Conservation (phyloP, 495 filamentous ascomycete species). For the Xylaria palmicola region DNA sequence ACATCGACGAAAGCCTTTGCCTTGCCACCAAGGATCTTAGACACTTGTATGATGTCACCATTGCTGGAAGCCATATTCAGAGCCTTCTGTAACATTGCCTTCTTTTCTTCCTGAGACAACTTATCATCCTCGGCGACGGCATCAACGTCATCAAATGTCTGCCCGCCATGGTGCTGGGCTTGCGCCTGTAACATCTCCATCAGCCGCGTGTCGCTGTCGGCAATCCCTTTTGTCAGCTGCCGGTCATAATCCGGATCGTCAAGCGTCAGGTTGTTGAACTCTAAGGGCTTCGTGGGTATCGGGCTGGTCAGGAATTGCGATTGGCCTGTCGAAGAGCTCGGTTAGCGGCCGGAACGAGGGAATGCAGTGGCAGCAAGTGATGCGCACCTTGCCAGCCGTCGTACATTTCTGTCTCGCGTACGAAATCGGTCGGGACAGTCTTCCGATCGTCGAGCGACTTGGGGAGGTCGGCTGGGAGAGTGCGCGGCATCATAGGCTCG, state of each 20-base stretch:
- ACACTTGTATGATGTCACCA: constrained; percentile 81
- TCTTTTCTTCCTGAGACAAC: constrained; percentile 75
- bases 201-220: constrained; percentile 82
- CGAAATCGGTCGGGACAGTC: constrained; percentile 50
- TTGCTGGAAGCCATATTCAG: constrained; percentile 97
- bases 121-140: constrained; percentile 70
- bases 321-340: constrained; percentile 62
- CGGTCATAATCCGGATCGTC: constrained; percentile 72
- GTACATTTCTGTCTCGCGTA: constrained; percentile 91
- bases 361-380: constrained; percentile 2
- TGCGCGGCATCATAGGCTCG: constrained; percentile 37
- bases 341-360: constrained; percentile 21
- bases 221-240: constrained; percentile 54
- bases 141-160: constrained; percentile 73
- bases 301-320: constrained; percentile 90
- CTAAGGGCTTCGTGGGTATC: constrained; percentile 75
- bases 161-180: constrained; percentile 75
- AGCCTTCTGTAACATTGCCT: constrained; percentile 74
- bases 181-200: constrained; percentile 97
- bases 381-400: constrained; percentile 94
- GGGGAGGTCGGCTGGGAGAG: constrained; percentile 83
- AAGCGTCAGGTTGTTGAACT: constrained; percentile 76
- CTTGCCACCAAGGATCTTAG: constrained; percentile 71
- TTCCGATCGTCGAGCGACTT: constrained; percentile 87
- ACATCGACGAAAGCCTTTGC: constrained; percentile 80